Percentiles rank a stretch among this genome's conserved stretches.
Conservation (phyloP, 768 basidiomycete species). For the Macrolepiota dolichaula region DNA sequence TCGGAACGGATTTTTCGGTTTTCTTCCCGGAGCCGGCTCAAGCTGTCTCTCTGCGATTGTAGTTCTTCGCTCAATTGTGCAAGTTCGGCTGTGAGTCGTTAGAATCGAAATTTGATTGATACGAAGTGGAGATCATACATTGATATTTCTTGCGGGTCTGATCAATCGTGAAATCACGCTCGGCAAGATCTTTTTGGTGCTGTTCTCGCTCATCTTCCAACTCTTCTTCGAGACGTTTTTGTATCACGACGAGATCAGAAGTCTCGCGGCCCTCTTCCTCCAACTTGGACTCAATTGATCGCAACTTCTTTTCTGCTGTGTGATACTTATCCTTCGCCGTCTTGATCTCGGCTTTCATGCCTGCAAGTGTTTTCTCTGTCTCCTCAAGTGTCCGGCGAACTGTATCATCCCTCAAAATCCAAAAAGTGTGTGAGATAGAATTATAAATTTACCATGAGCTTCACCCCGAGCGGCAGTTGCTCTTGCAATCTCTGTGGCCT, state of each 20-base stretch:
- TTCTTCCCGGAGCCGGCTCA: conserved; percentile 77
- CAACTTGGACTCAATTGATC: conserved; percentile 58
- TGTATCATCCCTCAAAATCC: conserved; percentile 23
- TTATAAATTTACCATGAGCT: conserved; percentile 44
- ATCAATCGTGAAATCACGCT: conserved; percentile 73
- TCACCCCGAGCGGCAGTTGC: conserved; percentile 65
- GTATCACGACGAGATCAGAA: conserved; percentile 60
- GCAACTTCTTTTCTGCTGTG: conserved; percentile 47
- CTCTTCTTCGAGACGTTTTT: conserved; percentile 68
- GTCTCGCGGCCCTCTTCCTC: conserved; percentile 68
- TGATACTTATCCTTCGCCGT: conserved; percentile 46
- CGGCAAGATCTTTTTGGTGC: conserved; percentile 75
- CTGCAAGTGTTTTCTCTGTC: conserved; percentile 54
- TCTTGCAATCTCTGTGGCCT: conserved; percentile 65
- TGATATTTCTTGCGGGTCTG: conserved; percentile 88
- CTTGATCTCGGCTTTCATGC: conserved; percentile 49
- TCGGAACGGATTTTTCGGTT: conserved; percentile 76
- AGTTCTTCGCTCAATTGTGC: conserved; percentile 81
- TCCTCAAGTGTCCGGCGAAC: conserved; percentile 62
- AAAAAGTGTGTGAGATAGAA: background rate
- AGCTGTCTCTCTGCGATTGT: conserved; percentile 71
- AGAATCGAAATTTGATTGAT: background rate
- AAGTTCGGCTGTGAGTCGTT: conserved; percentile 52
- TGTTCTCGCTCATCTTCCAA: conserved; percentile 77
- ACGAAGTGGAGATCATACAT: conserved; percentile 35